Conservation (phyloP, 2,329 filamentous ascomycete species). For the Clonostachys rhizophaga region DNA sequence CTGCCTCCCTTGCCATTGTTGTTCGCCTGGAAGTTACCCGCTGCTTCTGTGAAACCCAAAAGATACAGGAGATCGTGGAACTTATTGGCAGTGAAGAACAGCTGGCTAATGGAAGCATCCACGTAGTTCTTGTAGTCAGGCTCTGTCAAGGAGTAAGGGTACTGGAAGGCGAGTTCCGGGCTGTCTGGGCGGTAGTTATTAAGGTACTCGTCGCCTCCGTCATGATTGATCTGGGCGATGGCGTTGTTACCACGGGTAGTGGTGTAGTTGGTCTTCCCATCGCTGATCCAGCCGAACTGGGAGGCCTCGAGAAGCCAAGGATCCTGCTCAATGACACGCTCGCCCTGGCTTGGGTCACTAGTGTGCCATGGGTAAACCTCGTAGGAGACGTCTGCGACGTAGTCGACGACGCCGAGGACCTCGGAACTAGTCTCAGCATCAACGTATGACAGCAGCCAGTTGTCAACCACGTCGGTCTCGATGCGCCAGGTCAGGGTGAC, state of each 20-base stretch:
- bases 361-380: conserved; percentile 52
- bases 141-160: conserved; percentile 27
- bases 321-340: conserved; percentile 36
- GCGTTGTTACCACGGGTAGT: conserved; percentile 55
- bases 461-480: conserved; percentile 50
- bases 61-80: conserved; percentile 55
- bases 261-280: conserved; percentile 41
- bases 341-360: conserved; percentile 48
- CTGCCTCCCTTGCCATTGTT: conserved; percentile 48
- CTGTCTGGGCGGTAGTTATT: conserved; percentile 40
- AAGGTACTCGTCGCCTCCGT: conserved; percentile 25
- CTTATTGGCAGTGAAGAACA: conserved; percentile 56
- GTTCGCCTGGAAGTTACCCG: conserved; percentile 56
- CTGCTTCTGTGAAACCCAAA: conserved; percentile 52
- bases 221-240: conserved; percentile 42
- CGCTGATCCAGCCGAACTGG: conserved; percentile 47
- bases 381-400: conserved; percentile 49
- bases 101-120: conserved; percentile 51
- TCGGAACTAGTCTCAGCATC: conserved; percentile 40
- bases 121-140: conserved; percentile 34
- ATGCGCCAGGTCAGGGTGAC: conserved; percentile 45
- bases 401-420: conserved; percentile 51
- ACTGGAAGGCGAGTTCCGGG: conserved; percentile 37
- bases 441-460: conserved; percentile 57
- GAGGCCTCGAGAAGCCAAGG: conserved; percentile 42